Evolutionary conservation across 768 basidiomycete species (phyloP), one percentile per base, ranked within the genome.

Genomic region (Phanerochaete carnosa): DNA sequence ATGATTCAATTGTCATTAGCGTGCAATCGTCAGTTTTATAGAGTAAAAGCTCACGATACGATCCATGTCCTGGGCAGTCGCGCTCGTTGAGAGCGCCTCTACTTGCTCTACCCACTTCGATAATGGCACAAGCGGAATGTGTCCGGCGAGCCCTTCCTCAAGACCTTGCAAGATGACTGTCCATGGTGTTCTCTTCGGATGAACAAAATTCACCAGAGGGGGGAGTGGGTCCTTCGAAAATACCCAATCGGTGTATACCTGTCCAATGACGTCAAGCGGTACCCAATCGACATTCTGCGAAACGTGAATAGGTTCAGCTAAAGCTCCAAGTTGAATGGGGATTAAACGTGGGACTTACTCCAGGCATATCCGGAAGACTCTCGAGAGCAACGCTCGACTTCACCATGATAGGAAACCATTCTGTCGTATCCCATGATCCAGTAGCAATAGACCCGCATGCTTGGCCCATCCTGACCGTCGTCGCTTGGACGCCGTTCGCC

Each of bases 401-500:
- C 0, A 73, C 64, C 32, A 74, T 46, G 16, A 64, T 55, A 11
- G 73, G 73, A 0, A 74, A 57, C 72, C 72, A 74, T 33, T 73
- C 72, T 4, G 57, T 52, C 28, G 62, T 65, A 16, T 63, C 63
- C 72, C 71, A 73, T 15, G 66, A 50, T 1, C 72, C 72, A n/a
- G 64, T 72, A 13, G 11, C 26, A 7, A 30, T 45, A 4, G 65
- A 59, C 16, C 72, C 72, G 35, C 35, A 64, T 5, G 70, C 57
- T 49, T 70, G 69, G 8, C 69, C 69, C 11, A 77, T 68, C 26
- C 71, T 65, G 47, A 77, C 26, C 7, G 57, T 32, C 29, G 57
- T 62, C 16, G 50, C 57, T 12, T 30, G 28, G 11, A 62, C 30
- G 30, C 61, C 61, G 32, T 47, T 51, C 11, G 28, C 15, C 9